Evolutionary conservation across 495 filamentous ascomycete genomes (phyloP), one percentile per base, ranked within the genome.

Genomic region (Trichoderma orchidacearum): DNA sequence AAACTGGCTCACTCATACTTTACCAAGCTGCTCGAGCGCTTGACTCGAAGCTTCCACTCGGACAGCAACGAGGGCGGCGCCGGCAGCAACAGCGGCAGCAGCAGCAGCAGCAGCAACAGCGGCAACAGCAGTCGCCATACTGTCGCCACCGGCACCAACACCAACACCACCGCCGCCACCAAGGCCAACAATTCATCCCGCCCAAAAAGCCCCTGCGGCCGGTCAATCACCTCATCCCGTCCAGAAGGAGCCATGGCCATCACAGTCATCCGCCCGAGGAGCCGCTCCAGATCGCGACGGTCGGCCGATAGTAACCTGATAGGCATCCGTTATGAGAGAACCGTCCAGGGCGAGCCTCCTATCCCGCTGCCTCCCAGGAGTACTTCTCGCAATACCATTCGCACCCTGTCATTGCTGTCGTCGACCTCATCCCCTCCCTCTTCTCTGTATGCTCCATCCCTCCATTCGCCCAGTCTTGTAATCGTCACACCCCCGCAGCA

Each of bases 251-350:
- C 51, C 51, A 53, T 53, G 51, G 51, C 51, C 30, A 8, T 32
- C 27, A 31, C 31, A 23, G 23, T 31, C 53, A 69, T 67, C 62
- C 71, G 68, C 57, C 61, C 67, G 60, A 69, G 62, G 56, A 61
- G 58, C 45, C 59, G 62, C 53, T 62, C 67, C 30, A 25, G 65
- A 55, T 59, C 64, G 50, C 65, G 63, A 21, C 60, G 73, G 38
- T 62, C 69, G 50, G 72, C 72, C 57, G 74, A 78, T 63, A 67
- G 70, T 28, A 70, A 68, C 61, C 63, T 80, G 59, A 71, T 76
- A 50, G 77, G 68, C 31, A 60, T 83, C 50, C 73, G 77, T 17
- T 83, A 84, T 65, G 76, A 81, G 59, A 69, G 80, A 59, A 80
- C 78, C 13, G 63, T 71, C 30, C 70, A 75, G 58, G 76, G 75